A percentile compares a stretch with the other conserved stretches of the same genome.
Conservation (phyloP, 177 flowering plant species). For the Vitis hybrid region DNA sequence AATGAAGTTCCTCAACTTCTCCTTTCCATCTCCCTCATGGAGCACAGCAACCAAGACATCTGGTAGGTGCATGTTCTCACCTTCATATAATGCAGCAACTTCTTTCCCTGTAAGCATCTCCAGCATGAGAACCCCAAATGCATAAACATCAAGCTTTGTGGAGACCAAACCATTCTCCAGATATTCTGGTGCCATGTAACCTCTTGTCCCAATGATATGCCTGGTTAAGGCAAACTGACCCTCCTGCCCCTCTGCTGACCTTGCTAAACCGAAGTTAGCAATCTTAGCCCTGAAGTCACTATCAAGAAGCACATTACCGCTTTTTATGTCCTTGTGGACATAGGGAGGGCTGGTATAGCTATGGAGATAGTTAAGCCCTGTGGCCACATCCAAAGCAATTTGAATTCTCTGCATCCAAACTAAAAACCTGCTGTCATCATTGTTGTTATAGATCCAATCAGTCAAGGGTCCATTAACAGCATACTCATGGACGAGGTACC, state of each 20-base stretch:
- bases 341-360: conserved; percentile 54
- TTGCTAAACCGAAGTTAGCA: conserved; percentile 57
- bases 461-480: conserved; percentile 63
- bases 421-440: conserved; percentile 23
- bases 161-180: conserved; percentile 71
- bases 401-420: conserved; percentile 69
- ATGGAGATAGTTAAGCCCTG: conserved; percentile 77
- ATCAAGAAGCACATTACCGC: conserved; percentile 68
- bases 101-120: conserved; percentile 71
- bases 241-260: conserved; percentile 37
- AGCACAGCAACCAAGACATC: conserved; percentile 29
- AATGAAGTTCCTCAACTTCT: conserved; percentile 40
- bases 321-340: conserved; percentile 65
- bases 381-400: conserved; percentile 68
- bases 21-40: conserved; percentile 28
- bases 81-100: conserved; percentile 26
- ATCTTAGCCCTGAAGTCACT: conserved; percentile 71
- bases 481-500: conserved; percentile 74
- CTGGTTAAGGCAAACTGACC: conserved; percentile 42
- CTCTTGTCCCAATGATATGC: conserved; percentile 66
- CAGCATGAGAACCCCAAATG: conserved; percentile 73
- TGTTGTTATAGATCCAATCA: conserved; percentile 51
- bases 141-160: conserved; percentile 76
- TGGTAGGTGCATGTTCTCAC: conserved; percentile 26
- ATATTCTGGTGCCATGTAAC: conserved; percentile 88